A percentile compares a stretch with the other conserved stretches of the same genome.
These are phyloP conservation scores for Diaporthe ampelina DNA, from an alignment of 2,329 filamentous ascomycete species.

Conservation along the genomic window DNA sequence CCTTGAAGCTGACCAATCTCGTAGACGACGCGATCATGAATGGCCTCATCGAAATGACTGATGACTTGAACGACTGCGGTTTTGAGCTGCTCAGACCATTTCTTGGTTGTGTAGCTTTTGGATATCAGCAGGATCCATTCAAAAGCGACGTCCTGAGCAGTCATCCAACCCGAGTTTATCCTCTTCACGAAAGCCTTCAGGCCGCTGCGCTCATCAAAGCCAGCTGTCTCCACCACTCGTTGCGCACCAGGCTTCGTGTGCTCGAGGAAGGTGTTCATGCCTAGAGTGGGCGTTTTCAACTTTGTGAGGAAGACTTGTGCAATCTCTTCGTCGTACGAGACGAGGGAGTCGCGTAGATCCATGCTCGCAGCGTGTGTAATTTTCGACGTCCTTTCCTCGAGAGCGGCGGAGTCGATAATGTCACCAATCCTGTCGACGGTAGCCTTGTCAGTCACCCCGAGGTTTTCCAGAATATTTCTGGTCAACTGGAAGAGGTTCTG, in stretches of 20 bases:
- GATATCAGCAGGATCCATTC: conserved; percentile 69
- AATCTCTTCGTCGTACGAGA: conserved; percentile 66
- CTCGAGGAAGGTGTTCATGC: conserved; percentile 73
- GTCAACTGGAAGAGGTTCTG: conserved; percentile 68
- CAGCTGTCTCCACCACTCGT: conserved; percentile 60
- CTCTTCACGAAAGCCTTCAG: conserved; percentile 65
- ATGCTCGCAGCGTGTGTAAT: conserved; percentile 61
- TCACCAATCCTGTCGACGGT: conserved; percentile 63
- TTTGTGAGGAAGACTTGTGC: conserved; percentile 67
- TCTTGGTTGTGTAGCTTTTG: conserved; percentile 62
- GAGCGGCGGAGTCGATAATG: conserved; percentile 65
- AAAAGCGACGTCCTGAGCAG: conserved; percentile 69
- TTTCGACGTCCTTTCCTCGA: conserved; percentile 65
- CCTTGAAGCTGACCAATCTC: conserved; percentile 53
- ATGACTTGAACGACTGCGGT: conserved; percentile 69
- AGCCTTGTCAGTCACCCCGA: conserved; percentile 65
- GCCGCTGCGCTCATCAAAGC: conserved; percentile 67
- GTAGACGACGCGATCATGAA: conserved; percentile 62
- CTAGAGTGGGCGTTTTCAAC: conserved; percentile 64
- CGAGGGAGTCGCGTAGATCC: conserved; percentile 64
- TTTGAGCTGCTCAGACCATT: conserved; percentile 73
- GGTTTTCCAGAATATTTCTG: conserved; percentile 67
- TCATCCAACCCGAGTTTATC: conserved; percentile 65
- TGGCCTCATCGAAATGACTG: conserved; percentile 64
- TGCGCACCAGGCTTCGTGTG: conserved; percentile 71